Conservation (phyloP, 2,329 filamentous ascomycete genomes). For the Paraphaeosphaeria minitans region DNA sequence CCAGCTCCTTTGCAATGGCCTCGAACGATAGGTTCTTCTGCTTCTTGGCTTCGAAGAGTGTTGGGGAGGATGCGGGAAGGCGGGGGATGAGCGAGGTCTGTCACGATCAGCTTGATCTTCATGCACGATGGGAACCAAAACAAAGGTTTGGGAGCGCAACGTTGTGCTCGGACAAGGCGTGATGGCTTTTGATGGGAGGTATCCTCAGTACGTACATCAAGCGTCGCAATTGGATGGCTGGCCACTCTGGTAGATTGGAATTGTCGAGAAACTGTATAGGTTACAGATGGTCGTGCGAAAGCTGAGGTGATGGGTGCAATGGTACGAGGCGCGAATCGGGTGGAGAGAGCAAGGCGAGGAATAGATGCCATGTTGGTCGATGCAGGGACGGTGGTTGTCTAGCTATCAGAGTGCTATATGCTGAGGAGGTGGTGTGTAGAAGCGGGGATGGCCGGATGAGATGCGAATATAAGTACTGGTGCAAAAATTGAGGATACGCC, state of each 20-base stretch:
- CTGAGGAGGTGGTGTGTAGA: slow-evolving; percentile 24
- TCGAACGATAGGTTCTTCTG: slow-evolving; percentile 77
- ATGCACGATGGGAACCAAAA: background rate
- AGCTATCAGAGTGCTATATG: slow-evolving; percentile 18
- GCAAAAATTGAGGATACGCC: no score
- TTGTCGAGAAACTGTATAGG: slow-evolving; percentile 28
- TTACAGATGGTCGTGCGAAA: slow-evolving; percentile 26
- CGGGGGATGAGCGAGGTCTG: slow-evolving; percentile 69
- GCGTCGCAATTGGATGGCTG: slow-evolving; percentile 46
- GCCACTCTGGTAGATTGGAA: slow-evolving; percentile 44
- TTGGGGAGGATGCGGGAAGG: slow-evolving; percentile 72
- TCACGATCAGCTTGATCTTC: slow-evolving; percentile 16
- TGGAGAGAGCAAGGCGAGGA: slow-evolving; percentile 37
- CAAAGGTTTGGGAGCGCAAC: no score
- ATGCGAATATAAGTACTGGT: slow-evolving; percentile 22
- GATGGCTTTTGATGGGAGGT: background rate
- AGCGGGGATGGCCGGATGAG: slow-evolving; percentile 25
- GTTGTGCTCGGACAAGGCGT: no score
- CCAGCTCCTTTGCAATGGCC: slow-evolving; percentile 72
- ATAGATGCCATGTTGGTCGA: slow-evolving; percentile 29
- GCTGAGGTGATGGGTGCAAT: slow-evolving; percentile 29
- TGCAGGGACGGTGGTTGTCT: slow-evolving; percentile 18
- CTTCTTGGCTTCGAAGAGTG: slow-evolving; percentile 83
- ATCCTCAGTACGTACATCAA: slow-evolving; percentile 35
- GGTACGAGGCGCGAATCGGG: slow-evolving; percentile 37